These are phyloP conservation scores for Phycomyces blakesleeanus DNA, from an alignment of 192 early-diverging fungal species.

Conservation along the genomic window DNA sequence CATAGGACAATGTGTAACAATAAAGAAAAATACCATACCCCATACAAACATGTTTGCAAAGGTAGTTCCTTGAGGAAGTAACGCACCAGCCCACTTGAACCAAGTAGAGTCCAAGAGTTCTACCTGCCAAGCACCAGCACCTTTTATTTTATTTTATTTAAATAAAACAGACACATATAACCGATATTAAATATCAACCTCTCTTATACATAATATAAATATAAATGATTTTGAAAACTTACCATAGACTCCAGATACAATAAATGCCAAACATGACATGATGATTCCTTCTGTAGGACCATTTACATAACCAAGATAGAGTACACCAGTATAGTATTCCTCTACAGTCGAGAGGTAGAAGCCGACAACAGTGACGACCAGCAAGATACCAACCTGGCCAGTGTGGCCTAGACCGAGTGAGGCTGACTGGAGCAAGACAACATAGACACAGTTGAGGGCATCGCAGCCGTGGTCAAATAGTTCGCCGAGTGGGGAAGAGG, in stretches of 20 bases:
- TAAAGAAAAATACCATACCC: conserved; percentile 41
- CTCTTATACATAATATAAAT: too few relatives aligned
- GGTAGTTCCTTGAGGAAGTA: conserved; percentile 12
- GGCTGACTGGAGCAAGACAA: conserved; percentile 68
- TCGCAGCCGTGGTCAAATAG: conserved; percentile 87
- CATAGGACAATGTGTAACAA: conserved; percentile 33
- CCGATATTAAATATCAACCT: too few relatives aligned
- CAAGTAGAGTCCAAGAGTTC: too few relatives aligned
- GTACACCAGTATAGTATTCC: conserved; percentile 82
- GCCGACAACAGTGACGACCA: conserved; percentile 66
- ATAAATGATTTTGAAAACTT: too few relatives aligned
- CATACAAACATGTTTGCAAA: conserved; percentile 22
- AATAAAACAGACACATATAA: too few relatives aligned
- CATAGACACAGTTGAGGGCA: conserved; percentile 82
- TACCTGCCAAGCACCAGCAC: too few relatives aligned
- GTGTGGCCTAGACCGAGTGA: conserved; percentile 71
- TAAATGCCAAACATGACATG: conserved; percentile 58
- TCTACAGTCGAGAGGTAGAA: conserved; percentile 90
- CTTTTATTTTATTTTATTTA: too few relatives aligned
- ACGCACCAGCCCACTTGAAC: neutral
- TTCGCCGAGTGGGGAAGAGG: conserved; percentile 75
- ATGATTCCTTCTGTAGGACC: conserved; percentile 86
- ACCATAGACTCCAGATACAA: conserved; percentile 69
- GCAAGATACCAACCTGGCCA: conserved; percentile 53
- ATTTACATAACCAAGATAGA: conserved; percentile 83